Evolutionary conservation across 2,329 filamentous ascomycete genomes (phyloP), one percentile per base, ranked within the genome.

Genomic region (Phialocephala sp.): DNA sequence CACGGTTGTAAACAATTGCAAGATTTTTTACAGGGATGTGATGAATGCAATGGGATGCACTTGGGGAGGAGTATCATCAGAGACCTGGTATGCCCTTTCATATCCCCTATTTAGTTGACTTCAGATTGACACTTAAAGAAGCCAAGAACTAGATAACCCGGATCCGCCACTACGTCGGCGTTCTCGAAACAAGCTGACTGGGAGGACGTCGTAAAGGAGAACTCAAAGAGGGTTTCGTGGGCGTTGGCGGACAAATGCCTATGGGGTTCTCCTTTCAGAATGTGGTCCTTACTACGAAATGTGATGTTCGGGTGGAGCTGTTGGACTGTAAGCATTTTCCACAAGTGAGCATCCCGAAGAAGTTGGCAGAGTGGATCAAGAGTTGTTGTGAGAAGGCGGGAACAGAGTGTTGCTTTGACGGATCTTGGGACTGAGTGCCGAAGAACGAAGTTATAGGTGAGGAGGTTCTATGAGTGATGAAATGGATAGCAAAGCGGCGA

Each of bases 291-390:
- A 14, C 50, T 12, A 32, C 50, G 22, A 35, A 54, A 35, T 54
- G 22, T 54, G 24, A 9, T 6, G 18, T 54, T 11, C 3, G 15
- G 3, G 9, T 54, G 24, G 24, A 54, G 24, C 11, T 35, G 22
- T 54, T 32, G 14, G 27, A 54, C 27, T 54, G 24, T 8, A 54
- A 54, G 50, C 50, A 54, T 54, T 54, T 54, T 14, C 50, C 24
- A 1, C 50, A 54, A 54, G 50, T 54, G 24, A 54, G 11, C 12
- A 27, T 54, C 15, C 50, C 24, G 11, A 22, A 54, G 11, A 27
- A 54, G 24, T 35, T 54, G 50, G 50, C 24, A 27, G 24, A 32
- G 14, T 54, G 27, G 22, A 54, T 54, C 50, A 54, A 54, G 50
- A 35, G 22, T 35, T 35, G 27, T n/a, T 54, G 11, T 3, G 24